phyloP scores from a whole-genome alignment of 345 rosid species.

The Viola odorata region DNA sequence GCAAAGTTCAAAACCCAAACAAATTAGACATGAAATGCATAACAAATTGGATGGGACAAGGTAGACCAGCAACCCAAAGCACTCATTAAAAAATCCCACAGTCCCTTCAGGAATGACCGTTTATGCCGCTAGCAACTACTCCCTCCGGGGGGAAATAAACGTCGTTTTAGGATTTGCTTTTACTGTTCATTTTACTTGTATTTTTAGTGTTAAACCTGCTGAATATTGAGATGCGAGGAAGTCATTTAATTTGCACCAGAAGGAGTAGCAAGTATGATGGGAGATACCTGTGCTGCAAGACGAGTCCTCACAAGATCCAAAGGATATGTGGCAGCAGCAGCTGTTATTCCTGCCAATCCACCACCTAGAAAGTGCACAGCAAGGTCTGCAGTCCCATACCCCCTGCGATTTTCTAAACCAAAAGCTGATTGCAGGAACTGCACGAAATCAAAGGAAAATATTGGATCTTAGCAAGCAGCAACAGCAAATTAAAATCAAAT shows the following conservation, averaged over 20 bases:
- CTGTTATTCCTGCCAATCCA: constrained; percentile 93
- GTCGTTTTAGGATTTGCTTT: no score
- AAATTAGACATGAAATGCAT: neutral
- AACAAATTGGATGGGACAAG: no score
- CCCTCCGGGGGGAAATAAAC: no score
- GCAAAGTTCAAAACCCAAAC: constrained; percentile 21
- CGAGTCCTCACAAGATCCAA: constrained; percentile 98
- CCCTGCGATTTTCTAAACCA: constrained; percentile 42
- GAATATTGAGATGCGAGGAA: no score
- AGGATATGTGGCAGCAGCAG: constrained; percentile 93
- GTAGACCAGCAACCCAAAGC: neutral
- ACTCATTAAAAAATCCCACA: neutral
- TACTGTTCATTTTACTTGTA: no score
- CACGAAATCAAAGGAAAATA: constrained; percentile 12
- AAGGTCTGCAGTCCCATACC: constrained; percentile 43
- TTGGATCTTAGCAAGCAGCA: constrained; percentile 3
- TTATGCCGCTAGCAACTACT: neutral
- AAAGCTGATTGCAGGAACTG: constrained; percentile 64
- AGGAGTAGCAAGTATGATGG: constrained; percentile 9
- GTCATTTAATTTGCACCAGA: no score
- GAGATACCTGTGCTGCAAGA: constrained; percentile 84
- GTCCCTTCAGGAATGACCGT: neutral
- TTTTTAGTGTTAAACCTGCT: no score
- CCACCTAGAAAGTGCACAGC: constrained; percentile 75
- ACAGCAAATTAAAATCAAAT: neutral